Conservation (phyloP, 2,329 filamentous ascomycete species). For the Trichophyton schoenleinii region DNA sequence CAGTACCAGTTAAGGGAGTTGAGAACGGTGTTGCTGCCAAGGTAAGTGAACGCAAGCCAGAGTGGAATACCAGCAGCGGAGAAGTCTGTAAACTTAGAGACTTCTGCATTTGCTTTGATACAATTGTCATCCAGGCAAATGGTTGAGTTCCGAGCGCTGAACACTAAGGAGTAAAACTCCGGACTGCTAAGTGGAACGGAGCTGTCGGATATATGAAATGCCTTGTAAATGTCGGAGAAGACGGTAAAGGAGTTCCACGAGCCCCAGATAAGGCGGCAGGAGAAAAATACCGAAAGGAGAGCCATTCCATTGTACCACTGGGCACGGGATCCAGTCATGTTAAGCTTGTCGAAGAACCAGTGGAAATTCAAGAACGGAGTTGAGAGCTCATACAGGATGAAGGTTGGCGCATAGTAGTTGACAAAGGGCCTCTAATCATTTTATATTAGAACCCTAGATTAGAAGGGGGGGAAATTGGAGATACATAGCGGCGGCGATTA, state of each 20-base stretch:
- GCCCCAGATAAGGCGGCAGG: conserved; percentile 51
- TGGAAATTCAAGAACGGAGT: conserved; percentile 56
- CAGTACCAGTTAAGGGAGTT: conserved; percentile 53
- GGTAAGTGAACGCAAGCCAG: conserved; percentile 48
- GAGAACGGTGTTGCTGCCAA: conserved; percentile 47
- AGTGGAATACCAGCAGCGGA: conserved; percentile 35
- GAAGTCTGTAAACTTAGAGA: conserved; percentile 38
- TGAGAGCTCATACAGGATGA: conserved; percentile 57
- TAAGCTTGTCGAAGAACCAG: conserved; percentile 58
- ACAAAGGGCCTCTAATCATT: conserved; percentile 47
- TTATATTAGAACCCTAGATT: neutral
- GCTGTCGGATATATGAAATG: conserved; percentile 33
- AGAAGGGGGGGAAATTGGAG: neutral
- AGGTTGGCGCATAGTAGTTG: conserved; percentile 52
- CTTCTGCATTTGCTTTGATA: conserved; percentile 31
- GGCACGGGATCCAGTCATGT: conserved; percentile 47
- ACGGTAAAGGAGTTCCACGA: conserved; percentile 46
- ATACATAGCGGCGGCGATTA: neutral
- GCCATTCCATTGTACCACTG: conserved; percentile 53
- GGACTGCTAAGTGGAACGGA: conserved; percentile 19
- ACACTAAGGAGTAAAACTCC: conserved; percentile 23
- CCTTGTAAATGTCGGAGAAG: conserved; percentile 48
- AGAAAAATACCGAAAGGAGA: conserved; percentile 48
- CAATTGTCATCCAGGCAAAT: conserved; percentile 30
- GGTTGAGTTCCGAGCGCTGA: conserved; percentile 23